These are phyloP conservation scores for Phialophora tarda DNA, from an alignment of 2,329 filamentous ascomycete genomes.

Conservation along the genomic window DNA sequence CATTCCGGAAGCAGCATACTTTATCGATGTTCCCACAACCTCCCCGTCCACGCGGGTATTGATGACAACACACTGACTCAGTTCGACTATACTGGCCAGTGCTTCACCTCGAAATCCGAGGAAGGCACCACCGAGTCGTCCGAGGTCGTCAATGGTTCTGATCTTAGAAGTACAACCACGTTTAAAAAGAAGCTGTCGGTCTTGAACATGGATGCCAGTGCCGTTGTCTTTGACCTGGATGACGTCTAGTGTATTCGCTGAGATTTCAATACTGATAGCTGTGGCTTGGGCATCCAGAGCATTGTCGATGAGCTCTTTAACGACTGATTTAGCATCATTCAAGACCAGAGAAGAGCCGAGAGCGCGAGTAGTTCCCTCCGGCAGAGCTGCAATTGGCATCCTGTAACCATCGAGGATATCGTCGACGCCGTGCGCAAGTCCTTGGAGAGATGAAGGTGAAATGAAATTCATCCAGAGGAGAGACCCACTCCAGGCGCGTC, in stretches of 20 bases:
- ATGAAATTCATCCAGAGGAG: background rate
- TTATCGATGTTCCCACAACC: constrained; percentile 57
- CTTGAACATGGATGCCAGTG: constrained; percentile 62
- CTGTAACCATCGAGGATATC: constrained; percentile 18
- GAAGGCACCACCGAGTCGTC: constrained; percentile 59
- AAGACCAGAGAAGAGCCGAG: constrained; percentile 65
- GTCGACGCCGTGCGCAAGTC: background rate
- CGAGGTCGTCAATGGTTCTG: constrained; percentile 61
- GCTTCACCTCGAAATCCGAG: constrained; percentile 71
- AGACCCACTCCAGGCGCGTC: background rate
- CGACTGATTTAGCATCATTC: constrained; percentile 61
- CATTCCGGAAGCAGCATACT: constrained; percentile 59
- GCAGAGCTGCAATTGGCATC: constrained; percentile 56
- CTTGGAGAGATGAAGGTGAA: background rate
- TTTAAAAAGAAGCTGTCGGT: constrained; percentile 61
- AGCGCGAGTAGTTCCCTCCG: constrained; percentile 52
- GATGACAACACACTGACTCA: constrained; percentile 59
- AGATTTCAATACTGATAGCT: constrained; percentile 63
- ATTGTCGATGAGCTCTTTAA: constrained; percentile 72
- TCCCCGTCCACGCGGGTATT: constrained; percentile 65
- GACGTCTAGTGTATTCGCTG: constrained; percentile 63
- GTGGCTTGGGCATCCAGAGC: constrained; percentile 68
- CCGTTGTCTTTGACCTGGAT: constrained; percentile 70
- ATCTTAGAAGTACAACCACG: constrained; percentile 70
- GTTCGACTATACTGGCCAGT: constrained; percentile 65